phyloP scores from a whole-genome alignment of 768 basidiomycete genomes.

The Ramaria rubella region DNA sequence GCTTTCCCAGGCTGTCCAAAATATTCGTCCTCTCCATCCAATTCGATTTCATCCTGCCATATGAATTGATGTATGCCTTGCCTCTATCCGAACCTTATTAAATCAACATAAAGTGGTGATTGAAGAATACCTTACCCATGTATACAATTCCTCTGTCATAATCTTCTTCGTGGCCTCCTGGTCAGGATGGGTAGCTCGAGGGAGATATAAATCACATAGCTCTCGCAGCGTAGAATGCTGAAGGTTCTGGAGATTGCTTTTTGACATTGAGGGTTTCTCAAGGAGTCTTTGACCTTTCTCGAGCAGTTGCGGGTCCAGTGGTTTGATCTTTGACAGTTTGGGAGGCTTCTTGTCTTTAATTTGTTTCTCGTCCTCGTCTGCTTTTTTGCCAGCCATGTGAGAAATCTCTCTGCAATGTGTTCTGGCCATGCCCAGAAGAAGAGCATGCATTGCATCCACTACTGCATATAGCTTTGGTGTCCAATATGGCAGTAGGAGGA shows the following conservation, averaged over 20 bases:
- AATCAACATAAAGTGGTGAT: background rate
- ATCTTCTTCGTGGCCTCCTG: background rate
- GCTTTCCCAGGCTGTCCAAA: background rate
- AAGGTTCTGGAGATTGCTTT: background rate
- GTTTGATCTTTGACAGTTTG: background rate
- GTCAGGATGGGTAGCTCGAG: background rate
- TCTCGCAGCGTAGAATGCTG: background rate
- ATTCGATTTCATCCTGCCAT: background rate
- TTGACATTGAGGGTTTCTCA: background rate
- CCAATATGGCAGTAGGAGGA: slow-evolving; percentile 31
- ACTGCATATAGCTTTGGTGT: slow-evolving; percentile 19
- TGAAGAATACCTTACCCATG: background rate
- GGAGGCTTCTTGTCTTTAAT: background rate
- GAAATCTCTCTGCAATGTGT: background rate
- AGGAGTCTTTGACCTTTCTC: background rate
- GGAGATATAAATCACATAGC: background rate
- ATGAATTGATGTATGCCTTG: background rate
- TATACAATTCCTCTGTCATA: background rate
- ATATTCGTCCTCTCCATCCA: background rate
- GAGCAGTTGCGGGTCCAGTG: background rate
- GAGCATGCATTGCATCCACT: slow-evolving; percentile 36
- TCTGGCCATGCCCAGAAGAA: slow-evolving; percentile 22
- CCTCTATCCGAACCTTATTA: background rate
- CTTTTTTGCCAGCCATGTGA: background rate
- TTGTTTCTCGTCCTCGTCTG: background rate